phyloP scores from a whole-genome alignment of 352 stramenopile species.

The Phytophthora melonis region DNA sequence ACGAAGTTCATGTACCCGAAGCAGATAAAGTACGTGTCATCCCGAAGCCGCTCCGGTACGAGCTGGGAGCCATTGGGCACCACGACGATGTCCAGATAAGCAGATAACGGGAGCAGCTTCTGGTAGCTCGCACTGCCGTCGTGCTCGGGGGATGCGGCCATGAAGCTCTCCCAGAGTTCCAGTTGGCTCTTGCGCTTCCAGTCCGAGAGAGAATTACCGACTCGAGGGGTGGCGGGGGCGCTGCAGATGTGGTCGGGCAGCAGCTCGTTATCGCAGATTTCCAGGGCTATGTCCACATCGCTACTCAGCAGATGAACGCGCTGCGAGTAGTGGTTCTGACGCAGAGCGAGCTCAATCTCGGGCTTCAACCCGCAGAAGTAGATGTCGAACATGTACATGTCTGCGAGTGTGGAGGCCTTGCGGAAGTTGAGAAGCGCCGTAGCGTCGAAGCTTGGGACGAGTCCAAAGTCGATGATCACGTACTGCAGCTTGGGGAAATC shows the following conservation, averaged over 20 bases:
- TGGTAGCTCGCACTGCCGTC: constrained; percentile 44
- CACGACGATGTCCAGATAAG: constrained; percentile 69
- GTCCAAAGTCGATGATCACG: constrained; percentile 83
- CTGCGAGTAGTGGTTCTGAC: constrained; percentile 55
- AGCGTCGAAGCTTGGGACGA: constrained; percentile 81
- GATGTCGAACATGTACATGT: constrained; percentile 79
- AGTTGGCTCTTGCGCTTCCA: constrained; percentile 73
- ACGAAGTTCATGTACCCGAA: constrained; percentile 81
- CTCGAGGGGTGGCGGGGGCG: constrained; percentile 35
- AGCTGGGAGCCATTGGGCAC: constrained; percentile 54
- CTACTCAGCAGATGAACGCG: constrained; percentile 62
- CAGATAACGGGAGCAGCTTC: constrained; percentile 66
- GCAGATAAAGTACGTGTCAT: constrained; percentile 83
- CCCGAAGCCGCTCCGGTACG: constrained; percentile 43
- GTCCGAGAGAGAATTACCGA: constrained; percentile 48
- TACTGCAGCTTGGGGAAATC: constrained; percentile 69
- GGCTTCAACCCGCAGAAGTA: constrained; percentile 79
- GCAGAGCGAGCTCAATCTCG: constrained; percentile 54
- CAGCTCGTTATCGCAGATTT: constrained; percentile 74
- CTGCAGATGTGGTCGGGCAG: constrained; percentile 54
- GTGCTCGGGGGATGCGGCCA: constrained; percentile 46
- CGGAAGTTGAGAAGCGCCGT: constrained; percentile 83
- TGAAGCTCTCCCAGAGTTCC: constrained; percentile 76
- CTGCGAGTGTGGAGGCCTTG: constrained; percentile 65
- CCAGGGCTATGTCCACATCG: constrained; percentile 64